A percentile compares a stretch with the other conserved stretches of the same genome.
These are phyloP conservation scores for Baorangia bicolor DNA, from an alignment of 768 basidiomycete genomes.

Conservation along the genomic window DNA sequence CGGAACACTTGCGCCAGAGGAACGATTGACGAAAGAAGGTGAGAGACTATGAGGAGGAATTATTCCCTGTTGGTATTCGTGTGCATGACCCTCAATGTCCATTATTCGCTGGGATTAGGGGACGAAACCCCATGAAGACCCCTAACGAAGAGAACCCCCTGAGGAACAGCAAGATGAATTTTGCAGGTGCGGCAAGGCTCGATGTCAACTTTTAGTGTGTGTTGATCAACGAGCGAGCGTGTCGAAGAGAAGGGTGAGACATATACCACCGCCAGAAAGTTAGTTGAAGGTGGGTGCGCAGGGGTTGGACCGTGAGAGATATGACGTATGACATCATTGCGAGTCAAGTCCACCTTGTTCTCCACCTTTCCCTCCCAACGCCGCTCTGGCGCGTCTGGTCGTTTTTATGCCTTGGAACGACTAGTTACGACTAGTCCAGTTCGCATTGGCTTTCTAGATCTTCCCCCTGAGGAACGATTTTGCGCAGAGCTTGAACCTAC, in stretches of 20 bases:
- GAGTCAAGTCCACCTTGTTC: neutral
- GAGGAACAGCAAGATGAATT: neutral
- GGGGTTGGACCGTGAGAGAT: neutral
- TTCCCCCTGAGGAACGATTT: neutral
- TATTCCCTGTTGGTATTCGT: neutral
- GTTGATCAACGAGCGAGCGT: neutral
- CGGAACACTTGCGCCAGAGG: neutral
- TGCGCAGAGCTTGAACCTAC: neutral
- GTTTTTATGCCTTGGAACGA: neutral
- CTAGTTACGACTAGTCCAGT: neutral
- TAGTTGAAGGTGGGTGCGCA: neutral
- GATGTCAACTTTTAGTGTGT: neutral
- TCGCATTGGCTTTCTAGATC: neutral
- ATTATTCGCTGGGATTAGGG: slow-evolving; percentile 2
- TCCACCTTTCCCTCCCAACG: neutral
- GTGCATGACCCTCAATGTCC: neutral
- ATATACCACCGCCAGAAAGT: neutral
- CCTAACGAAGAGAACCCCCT: neutral
- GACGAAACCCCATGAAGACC: neutral
- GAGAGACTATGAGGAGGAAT: neutral
- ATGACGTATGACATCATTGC: neutral
- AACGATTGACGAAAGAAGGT: neutral
- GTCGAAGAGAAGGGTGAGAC: neutral
- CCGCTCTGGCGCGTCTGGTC: neutral
- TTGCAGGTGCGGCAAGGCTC: neutral